Conservation (phyloP, 305 asterid genomes). For the Andrographis paniculata region DNA sequence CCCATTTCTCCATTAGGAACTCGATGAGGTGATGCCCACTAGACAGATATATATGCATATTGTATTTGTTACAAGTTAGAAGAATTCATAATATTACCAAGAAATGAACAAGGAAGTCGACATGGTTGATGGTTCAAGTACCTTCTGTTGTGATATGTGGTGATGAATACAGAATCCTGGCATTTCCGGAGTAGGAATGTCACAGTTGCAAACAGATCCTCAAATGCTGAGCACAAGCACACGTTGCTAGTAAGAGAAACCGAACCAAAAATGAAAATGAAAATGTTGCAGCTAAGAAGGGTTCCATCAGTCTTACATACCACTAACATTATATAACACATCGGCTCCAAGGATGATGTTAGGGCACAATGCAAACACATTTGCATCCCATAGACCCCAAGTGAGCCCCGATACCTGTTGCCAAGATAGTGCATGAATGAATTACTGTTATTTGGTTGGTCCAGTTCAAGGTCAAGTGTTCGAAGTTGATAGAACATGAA, state of each 20-base stretch:
- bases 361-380: constrained; percentile 50
- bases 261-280: too few species aligned
- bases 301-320: constrained; percentile 36
- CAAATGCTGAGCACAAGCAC: constrained; percentile 79
- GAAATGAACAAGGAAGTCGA: constrained; percentile 16
- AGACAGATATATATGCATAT: too few species aligned
- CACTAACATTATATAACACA: constrained; percentile 69
- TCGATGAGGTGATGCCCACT: constrained; percentile 94
- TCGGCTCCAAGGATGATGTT: constrained; percentile 94
- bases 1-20: constrained; percentile 88
- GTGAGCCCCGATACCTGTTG: constrained; percentile 75
- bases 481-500: too few species aligned
- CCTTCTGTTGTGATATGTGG: constrained; percentile 94
- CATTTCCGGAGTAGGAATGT: constrained; percentile 61
- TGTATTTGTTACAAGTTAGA: neutral
- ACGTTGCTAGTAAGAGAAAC: too few species aligned
- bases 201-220: constrained; percentile 81
- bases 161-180: constrained; percentile 69
- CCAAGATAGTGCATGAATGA: constrained; percentile 12
- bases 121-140: constrained; percentile 17
- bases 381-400: constrained; percentile 82
- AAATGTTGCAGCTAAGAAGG: too few species aligned
- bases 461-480: too few species aligned
- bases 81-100: too few species aligned
- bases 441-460: neutral